phyloP scores from a whole-genome alignment of 164 flowering plant species.

The Cinnamomum micranthum region DNA sequence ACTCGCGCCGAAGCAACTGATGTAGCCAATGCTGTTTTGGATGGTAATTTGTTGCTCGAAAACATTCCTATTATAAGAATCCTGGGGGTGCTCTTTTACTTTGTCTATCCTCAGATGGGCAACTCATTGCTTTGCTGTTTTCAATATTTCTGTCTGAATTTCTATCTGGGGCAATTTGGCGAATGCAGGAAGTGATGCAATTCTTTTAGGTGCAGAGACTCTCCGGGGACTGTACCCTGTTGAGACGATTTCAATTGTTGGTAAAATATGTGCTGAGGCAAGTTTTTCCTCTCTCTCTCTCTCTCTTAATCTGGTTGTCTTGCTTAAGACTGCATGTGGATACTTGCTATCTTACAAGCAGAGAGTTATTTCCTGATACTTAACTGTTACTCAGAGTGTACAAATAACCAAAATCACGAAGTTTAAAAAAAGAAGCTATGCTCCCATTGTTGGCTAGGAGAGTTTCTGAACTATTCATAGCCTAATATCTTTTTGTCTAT shows the following conservation, averaged over 20 bases:
- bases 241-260: slow-evolving; percentile 79
- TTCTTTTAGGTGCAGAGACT: slow-evolving; percentile 93
- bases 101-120: not conserved
- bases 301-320: not conserved
- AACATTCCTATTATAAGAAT: not conserved
- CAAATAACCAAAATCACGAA: no score
- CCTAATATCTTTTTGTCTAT: no score
- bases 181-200: slow-evolving; percentile 75
- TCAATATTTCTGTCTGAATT: not conserved
- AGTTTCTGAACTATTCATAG: no score
- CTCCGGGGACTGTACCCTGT: slow-evolving; percentile 79
- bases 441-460: no score
- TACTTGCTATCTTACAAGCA: not conserved
- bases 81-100: not conserved
- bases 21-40: slow-evolving; percentile 85
- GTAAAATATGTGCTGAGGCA: slow-evolving; percentile 89
- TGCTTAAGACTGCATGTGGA: not conserved
- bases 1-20: slow-evolving; percentile 97
- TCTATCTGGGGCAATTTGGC: not conserved
- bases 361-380: not conserved
- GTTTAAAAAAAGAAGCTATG: no score
- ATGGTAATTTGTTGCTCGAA: slow-evolving; percentile 36
- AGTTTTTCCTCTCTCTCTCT: not conserved
- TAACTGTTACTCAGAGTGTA: not conserved
- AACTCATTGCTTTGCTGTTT: not conserved